Conservation (phyloP, 805 yeast species). For the Nakazawaea sp. region DNA sequence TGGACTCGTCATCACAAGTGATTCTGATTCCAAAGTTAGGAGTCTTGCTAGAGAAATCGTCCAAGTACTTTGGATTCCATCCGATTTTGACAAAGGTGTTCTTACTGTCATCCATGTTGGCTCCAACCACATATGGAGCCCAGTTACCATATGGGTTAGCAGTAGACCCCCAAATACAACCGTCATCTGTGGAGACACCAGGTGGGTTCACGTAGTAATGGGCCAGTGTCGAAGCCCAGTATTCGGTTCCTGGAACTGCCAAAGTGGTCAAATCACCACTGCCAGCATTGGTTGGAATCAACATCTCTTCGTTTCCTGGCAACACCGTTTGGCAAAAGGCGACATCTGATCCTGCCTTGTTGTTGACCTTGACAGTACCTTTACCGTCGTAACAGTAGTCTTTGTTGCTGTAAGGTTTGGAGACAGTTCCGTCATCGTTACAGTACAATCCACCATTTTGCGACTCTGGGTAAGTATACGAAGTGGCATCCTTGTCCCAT, state of each 20-base stretch:
- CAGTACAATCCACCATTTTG: constrained; percentile 82
- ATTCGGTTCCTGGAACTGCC: constrained; percentile 81
- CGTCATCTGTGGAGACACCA: constrained; percentile 69
- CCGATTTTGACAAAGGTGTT: constrained; percentile 80
- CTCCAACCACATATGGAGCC: constrained; percentile 93
- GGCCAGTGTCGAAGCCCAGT: constrained; percentile 83
- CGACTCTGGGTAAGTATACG: constrained; percentile 71
- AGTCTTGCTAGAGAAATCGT: constrained; percentile 46
- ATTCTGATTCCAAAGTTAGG: constrained; percentile 71
- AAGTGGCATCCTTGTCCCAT: constrained; percentile 76
- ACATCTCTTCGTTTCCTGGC: constrained; percentile 93
- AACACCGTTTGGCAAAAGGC: constrained; percentile 91
- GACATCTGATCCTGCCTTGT: constrained; percentile 50
- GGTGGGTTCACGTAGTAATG: constrained; percentile 84
- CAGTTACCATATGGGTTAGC: constrained; percentile 76
- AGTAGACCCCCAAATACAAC: constrained; percentile 78
- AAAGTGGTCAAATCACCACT: constrained; percentile 40
- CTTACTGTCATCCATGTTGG: constrained; percentile 65
- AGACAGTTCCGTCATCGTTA: constrained; percentile 58
- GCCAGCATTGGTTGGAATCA: constrained; percentile 73
- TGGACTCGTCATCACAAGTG: constrained; percentile 60
- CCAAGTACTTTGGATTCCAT: constrained; percentile 85
- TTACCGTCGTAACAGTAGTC: constrained; percentile 72
- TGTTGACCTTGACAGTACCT: constrained; percentile 56
- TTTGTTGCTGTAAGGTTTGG: constrained; percentile 50